Conservation (phyloP, 495 filamentous ascomycete species). For the Sordaria brevicollis region DNA sequence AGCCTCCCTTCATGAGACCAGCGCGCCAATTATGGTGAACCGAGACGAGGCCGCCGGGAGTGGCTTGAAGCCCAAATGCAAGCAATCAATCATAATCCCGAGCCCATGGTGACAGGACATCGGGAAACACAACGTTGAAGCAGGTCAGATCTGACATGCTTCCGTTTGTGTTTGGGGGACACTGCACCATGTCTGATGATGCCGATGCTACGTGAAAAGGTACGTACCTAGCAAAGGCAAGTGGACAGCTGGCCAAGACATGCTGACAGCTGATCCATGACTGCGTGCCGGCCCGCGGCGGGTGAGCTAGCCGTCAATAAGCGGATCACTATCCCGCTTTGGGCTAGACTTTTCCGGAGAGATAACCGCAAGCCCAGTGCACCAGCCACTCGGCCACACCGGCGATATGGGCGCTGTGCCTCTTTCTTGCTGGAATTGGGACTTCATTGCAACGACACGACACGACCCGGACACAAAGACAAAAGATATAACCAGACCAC, state of each 20-base stretch:
- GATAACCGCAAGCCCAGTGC: neutral
- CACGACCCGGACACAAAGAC: neutral
- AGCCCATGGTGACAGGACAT: neutral
- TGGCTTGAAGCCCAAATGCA: neutral
- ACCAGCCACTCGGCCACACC: slow-evolving; percentile 4
- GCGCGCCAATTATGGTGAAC: neutral
- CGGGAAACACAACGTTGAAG: neutral
- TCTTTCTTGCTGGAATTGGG: neutral
- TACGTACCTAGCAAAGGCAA: neutral
- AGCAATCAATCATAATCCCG: neutral
- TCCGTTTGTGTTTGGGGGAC: neutral
- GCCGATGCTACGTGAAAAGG: neutral
- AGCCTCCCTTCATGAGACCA: neutral
- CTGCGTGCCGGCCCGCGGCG: neutral
- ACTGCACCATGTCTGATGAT: neutral
- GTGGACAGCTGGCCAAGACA: neutral
- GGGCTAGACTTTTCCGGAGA: neutral
- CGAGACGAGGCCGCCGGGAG: neutral
- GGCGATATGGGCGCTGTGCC: neutral
- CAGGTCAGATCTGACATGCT: neutral
- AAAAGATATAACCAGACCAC: neutral
- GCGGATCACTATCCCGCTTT: neutral
- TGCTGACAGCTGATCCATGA: neutral
- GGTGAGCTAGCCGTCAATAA: neutral
- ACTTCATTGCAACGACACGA: neutral